Evolutionary conservation across 1,139 yeast species (phyloP).

Genomic region (Zygoascus sp.): DNA sequence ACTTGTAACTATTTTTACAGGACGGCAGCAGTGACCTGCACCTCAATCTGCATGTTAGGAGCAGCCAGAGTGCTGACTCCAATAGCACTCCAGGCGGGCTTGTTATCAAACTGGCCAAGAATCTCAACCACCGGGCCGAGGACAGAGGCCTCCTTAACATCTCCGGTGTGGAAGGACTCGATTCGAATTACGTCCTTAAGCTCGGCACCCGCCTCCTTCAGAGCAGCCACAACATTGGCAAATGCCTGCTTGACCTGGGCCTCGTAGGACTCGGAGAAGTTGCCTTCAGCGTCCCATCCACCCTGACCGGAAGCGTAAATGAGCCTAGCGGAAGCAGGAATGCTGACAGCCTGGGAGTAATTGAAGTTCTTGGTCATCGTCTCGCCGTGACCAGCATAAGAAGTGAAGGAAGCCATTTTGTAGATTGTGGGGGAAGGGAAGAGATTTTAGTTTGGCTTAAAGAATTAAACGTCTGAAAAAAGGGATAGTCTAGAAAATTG

Average conservation of each 20-base stretch:
- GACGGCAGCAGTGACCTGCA: slow-evolving; percentile 9
- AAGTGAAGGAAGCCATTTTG: neutral
- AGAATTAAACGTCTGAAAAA: no score
- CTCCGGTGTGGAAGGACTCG: slow-evolving; percentile 4
- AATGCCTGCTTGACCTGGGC: slow-evolving; percentile 7
- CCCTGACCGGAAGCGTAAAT: slow-evolving; percentile 11
- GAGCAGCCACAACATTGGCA: slow-evolving; percentile 7
- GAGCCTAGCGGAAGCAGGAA: slow-evolving; percentile 7
- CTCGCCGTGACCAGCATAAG: slow-evolving; percentile 6
- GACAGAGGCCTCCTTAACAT: neutral
- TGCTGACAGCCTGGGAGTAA: slow-evolving; percentile 10
- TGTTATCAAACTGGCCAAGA: neutral
- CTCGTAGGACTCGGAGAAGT: slow-evolving; percentile 1
- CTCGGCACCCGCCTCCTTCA: slow-evolving; percentile 7
- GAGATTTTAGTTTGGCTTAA: no score
- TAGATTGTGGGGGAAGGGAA: neutral
- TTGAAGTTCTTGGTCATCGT: slow-evolving; percentile 5
- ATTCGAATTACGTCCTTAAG: slow-evolving; percentile 3
- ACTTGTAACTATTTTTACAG: no score
- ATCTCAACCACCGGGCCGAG: slow-evolving; percentile 1
- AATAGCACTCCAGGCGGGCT: slow-evolving; percentile 9
- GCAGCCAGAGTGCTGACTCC: slow-evolving; percentile 8
- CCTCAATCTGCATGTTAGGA: slow-evolving; percentile 7
- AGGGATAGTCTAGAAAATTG: neutral
- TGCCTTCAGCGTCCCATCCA: slow-evolving; percentile 9